Evolutionary conservation across 305 asterid species (phyloP), one percentile per base, ranked within the genome.

Genomic region (Rubia peregrina): DNA sequence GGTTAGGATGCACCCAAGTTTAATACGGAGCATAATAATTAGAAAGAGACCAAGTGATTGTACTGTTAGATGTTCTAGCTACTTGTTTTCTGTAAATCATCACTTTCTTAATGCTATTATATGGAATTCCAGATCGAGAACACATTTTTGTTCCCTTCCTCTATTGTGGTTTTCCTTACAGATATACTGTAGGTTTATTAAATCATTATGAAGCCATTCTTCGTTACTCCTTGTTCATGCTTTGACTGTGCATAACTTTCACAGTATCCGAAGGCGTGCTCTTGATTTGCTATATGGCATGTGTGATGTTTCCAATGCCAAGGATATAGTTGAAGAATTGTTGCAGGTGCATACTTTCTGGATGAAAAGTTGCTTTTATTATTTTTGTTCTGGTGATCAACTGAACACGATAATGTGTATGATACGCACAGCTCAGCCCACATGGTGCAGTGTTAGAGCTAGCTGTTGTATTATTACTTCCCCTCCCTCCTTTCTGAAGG

Each of bases 241-340:
- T 71, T 78, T 8, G 74, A 79, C 38, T 17, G 17, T 76, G 67
- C 62, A 68, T 77, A 57, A 33, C 70, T 26, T 74, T 71, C 68
- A 83, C 95, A 95, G 98, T 81, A 95, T 95, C 51, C 87, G 99
- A 72, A 90, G 98, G 69, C 97, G 99, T 74, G 97, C 99, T 70
- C 98, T 95, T 79, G 99, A 95, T 87, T 84, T 95, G 89, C 86
- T 95, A 36, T 91, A 95, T 80, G 98, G 99, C 80, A 95, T 95
- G 98, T 95, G 99, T 75, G 99, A 95, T 84, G 94, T 95, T 85
- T 89, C 99, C 65, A 95, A 95, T 76, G 99, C 99, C 30, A 91
- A 95, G 83, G 99, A 95, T 89, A 95, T 95, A 74, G 99, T 95
- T 79, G 99, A 95, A 83, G 99, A 95, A 82, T 75, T 95, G 69